Evolutionary conservation across 352 stramenopile genomes (phyloP).

Genomic region (Globisporangium radiosum): DNA sequence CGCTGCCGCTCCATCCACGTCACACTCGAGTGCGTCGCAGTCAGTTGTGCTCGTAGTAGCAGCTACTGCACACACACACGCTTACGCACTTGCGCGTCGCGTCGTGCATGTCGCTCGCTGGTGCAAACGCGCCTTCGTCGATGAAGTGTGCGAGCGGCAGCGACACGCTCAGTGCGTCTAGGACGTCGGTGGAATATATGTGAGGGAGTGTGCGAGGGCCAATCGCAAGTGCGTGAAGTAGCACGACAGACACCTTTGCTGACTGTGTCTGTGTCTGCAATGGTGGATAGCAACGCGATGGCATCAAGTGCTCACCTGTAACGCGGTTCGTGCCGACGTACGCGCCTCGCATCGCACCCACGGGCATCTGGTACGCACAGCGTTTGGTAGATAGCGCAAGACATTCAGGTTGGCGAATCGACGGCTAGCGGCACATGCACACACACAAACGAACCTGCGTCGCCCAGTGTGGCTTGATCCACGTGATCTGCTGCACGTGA

Average conservation of each 20-base stretch:
- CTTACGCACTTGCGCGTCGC: slow-evolving; percentile 23
- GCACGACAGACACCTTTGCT: background rate
- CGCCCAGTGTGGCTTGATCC: slow-evolving; percentile 81
- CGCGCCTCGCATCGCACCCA: slow-evolving; percentile 5
- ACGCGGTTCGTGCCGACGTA: slow-evolving; percentile 12
- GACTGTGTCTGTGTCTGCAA: too few species aligned
- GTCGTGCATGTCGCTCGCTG: slow-evolving; percentile 23
- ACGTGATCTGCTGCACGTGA: slow-evolving; percentile 69
- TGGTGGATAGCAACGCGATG: too few species aligned
- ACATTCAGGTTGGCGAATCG: too few species aligned
- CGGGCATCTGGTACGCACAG: background rate
- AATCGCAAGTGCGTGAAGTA: background rate
- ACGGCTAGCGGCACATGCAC: too few species aligned
- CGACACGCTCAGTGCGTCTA: slow-evolving; percentile 42
- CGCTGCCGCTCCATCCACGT: too few species aligned
- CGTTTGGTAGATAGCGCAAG: too few species aligned
- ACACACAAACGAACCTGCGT: slow-evolving; percentile 31
- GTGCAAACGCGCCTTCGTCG: slow-evolving; percentile 58
- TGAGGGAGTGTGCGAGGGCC: too few species aligned
- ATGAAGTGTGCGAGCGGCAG: slow-evolving; percentile 62
- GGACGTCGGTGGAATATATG: too few species aligned
- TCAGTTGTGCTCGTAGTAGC: too few species aligned
- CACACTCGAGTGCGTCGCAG: too few species aligned
- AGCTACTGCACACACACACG: background rate
- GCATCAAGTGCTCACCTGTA: slow-evolving; percentile 2